A percentile compares a stretch with the other conserved stretches of the same genome.
phyloP scores from a whole-genome alignment of 2,329 filamentous ascomycete genomes.

The Xylaria sp. region DNA sequence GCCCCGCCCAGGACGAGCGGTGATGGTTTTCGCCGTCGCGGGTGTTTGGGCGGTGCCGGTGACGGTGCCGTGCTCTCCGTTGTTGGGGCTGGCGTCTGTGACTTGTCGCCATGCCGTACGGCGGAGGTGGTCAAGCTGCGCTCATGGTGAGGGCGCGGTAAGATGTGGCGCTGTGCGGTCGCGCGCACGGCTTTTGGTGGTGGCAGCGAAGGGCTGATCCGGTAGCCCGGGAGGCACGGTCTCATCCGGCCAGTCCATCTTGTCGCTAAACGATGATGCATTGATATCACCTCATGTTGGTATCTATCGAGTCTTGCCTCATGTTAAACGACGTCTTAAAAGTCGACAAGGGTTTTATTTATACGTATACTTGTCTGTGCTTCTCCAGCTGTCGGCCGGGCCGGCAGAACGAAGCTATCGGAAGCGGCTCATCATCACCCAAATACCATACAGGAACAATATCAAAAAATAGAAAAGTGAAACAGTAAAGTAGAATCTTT shows the following conservation, averaged over 20 bases:
- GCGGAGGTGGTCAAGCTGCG: not conserved
- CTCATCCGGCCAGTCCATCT: conserved; percentile 20
- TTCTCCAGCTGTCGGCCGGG: not conserved
- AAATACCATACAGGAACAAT: no score
- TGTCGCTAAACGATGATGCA: conserved; percentile 10
- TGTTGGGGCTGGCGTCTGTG: not conserved
- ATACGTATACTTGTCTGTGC: not conserved
- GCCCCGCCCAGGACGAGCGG: conserved; percentile 16
- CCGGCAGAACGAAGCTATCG: not conserved
- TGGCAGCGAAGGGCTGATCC: not conserved
- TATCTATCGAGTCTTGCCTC: not conserved
- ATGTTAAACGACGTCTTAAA: not conserved
- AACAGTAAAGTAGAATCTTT: not conserved
- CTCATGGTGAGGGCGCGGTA: not conserved
- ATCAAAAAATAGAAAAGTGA: not conserved
- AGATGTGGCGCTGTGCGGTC: not conserved
- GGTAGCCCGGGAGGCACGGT: conserved; percentile 13
- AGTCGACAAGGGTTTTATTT: not conserved
- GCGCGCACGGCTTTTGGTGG: not conserved
- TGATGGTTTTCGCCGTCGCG: not conserved
- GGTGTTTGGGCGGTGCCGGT: not conserved
- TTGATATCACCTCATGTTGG: conserved; percentile 16
- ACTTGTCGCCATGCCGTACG: not conserved
- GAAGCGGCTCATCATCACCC: no score
- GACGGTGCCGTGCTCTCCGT: not conserved